These are phyloP conservation scores for Taphrina sp. DNA, from an alignment of 1,139 yeast species.

Conservation along the genomic window DNA sequence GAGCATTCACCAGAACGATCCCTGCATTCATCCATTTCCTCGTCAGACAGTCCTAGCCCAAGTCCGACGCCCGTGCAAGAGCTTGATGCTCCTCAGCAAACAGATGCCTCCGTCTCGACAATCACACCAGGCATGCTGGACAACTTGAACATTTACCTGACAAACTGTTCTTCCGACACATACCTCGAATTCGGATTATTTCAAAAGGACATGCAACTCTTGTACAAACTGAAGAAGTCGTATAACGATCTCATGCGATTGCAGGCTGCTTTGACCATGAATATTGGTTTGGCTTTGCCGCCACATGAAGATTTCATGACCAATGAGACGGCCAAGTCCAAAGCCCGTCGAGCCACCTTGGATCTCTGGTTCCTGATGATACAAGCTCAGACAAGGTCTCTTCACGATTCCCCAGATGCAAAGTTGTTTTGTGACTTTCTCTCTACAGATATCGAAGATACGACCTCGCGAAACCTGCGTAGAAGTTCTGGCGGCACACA, in stretches of 20 bases:
- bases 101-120: neutral
- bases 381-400: too few relatives aligned
- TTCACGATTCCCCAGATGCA: too few relatives aligned
- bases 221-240: conserved; percentile 1
- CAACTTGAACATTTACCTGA: neutral
- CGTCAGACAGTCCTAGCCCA: neutral
- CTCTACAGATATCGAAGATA: conserved; percentile 65
- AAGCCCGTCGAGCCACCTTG: conserved; percentile 45
- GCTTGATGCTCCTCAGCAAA: neutral
- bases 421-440: conserved; percentile 70
- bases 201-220: neutral
- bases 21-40: neutral
- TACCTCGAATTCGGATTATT: conserved; percentile 4
- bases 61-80: neutral
- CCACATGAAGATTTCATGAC: conserved; percentile 6
- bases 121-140: neutral
- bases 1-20: conserved; percentile 17
- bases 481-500: too few relatives aligned
- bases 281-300: conserved; percentile 1
- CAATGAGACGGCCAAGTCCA: neutral
- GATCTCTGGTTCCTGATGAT: conserved; percentile 18
- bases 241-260: conserved; percentile 1
- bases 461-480: too few relatives aligned
- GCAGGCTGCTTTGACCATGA: neutral
- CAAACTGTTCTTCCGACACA: neutral